Base-by-base conservation (phyloP, 805 yeast species). In the Sporopachydermia quercuum region DNA sequence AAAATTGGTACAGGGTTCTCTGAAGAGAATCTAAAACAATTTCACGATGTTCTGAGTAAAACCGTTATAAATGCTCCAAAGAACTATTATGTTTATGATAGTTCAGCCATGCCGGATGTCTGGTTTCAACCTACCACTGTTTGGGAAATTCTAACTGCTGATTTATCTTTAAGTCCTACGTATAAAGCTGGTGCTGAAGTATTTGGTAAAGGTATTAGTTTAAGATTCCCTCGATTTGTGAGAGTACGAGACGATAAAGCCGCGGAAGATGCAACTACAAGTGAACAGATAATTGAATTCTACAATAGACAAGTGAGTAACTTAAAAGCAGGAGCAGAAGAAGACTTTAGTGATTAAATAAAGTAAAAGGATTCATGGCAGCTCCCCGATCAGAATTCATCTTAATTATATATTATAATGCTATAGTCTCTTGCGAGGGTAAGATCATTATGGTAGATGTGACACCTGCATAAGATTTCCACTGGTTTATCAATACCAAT, bases 1-100 rank as follows among this genome's bases (percentile, higher is more conserved):
- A 91, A 91, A 56, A 87, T 93, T 41, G 98, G 98, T 37, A 91
- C 98, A 1, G 98, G 98, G 0, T 91, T 91, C 53, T 74, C 86
- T 34, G 98, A 91, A 47, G 96, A 79, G 47, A 70, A 76, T 51
- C 65, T 91, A 42, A 74, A 73, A 27, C 60, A 59, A 18, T 56
- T 91, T 19, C 66, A 77, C 49, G 70, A 68, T 17, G 65, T 65
- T 38, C 65, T 91, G 42, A 73, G 77, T 35, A 78, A 83, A 2
- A 74, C 85, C 0, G 91, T 76, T 40, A 69, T 74, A 11, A 52
- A 61, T 0, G 61, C 55, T n/a, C 80, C 94, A 2, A 79, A 76
- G 47, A 65, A 80, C 0, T 80, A 76, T 41, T 74, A 71, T 45
- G 66, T 77, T 1, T 84, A 71, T 53, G 91, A 81, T 52, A 58